Evolutionary conservation across 768 basidiomycete genomes (phyloP).

Genomic region (Chlorophyllum brunneum): DNA sequence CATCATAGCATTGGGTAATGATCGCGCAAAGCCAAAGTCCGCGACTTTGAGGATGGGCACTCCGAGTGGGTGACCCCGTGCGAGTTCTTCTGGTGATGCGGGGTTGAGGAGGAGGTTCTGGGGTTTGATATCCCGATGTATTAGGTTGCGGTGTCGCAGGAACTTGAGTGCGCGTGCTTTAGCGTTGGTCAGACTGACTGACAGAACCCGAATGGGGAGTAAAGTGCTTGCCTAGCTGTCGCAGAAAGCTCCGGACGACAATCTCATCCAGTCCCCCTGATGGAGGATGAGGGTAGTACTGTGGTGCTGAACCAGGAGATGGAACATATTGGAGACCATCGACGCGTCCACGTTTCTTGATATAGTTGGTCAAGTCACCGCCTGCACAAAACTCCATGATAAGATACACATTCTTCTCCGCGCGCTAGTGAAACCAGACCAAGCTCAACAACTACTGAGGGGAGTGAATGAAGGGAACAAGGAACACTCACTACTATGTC

Average conservation of each 20-base stretch:
- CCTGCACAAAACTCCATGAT: conserved; percentile 98
- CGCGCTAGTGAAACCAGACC: conserved; percentile 41
- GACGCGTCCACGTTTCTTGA: conserved; percentile 95
- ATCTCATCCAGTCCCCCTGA: conserved; percentile 88
- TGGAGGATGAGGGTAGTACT: conserved; percentile 89
- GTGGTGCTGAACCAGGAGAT: conserved; percentile 59
- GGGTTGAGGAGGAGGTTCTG: conserved; percentile 94
- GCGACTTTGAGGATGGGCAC: conserved; percentile 96
- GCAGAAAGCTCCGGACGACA: conserved; percentile 86
- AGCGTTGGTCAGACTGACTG: not conserved
- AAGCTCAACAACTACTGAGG: conserved; percentile 12
- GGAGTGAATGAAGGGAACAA: conserved; percentile 15
- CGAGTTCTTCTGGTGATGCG: conserved; percentile 73
- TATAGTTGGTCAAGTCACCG: conserved; percentile 93
- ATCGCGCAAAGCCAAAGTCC: conserved; percentile 97
- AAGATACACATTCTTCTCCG: conserved; percentile 81
- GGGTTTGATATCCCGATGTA: conserved; percentile 97
- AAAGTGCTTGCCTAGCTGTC: conserved; percentile 70
- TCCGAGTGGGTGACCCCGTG: conserved; percentile 83
- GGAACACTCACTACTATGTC: conserved; percentile 75
- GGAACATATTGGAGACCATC: conserved; percentile 84
- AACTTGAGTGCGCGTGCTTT: conserved; percentile 92
- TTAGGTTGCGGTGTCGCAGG: conserved; percentile 80
- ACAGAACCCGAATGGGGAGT: not conserved
- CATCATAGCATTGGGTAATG: conserved; percentile 87